Evolutionary conservation across 805 yeast species (phyloP), one percentile per base, ranked within the genome.

Genomic region (Saccharomycopsis microspora): DNA sequence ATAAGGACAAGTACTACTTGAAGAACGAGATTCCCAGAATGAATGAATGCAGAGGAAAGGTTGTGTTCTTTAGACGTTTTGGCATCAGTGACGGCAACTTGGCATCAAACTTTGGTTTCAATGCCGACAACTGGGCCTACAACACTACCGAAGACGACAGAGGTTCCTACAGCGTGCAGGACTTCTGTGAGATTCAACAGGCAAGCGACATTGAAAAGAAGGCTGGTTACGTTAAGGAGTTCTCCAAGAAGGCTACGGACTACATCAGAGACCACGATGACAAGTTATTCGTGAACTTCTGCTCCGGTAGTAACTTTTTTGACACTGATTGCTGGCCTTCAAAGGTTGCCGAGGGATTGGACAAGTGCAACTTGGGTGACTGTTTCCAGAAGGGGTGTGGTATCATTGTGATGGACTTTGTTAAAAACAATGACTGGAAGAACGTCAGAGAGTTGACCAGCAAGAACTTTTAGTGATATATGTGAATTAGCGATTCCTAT

Each of bases 281-380:
- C 43, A 82, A 80, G 61, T 64, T 84, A 54, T 83, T 75, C 56
- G 64, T 84, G 52, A 84, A 84, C 65, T 84, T 81, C 61, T 78
- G 86, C 50, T 74, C 87, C 1, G 90, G 82, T 11, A 71, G 88
- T 41, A 80, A 80, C 63, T 80, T 82, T 60, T 80, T 80, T 62
- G 76, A 81, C 62, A 77, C 70, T 45, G 70, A 67, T 42, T 82
- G 86, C 62, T 84, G 93, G 93, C 93, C 93, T 1, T 70, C 73
- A 50, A 69, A 73, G 55, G 76, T 83, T 51, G 76, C 87, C 19
- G 65, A 70, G 48, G 78, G 76, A 48, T 65, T 77, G 63, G 56
- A 57, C 11, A 57, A 62, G 35, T 66, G 69, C 43, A 66, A 69
- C 11, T 61, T 80, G 49, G 68, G 70, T 43, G 68, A 72, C n/a